Percentiles rank a stretch among this genome's conserved stretches.
phyloP scores from a whole-genome alignment of 805 yeast genomes.

The Jamesozyma gamospora region DNA sequence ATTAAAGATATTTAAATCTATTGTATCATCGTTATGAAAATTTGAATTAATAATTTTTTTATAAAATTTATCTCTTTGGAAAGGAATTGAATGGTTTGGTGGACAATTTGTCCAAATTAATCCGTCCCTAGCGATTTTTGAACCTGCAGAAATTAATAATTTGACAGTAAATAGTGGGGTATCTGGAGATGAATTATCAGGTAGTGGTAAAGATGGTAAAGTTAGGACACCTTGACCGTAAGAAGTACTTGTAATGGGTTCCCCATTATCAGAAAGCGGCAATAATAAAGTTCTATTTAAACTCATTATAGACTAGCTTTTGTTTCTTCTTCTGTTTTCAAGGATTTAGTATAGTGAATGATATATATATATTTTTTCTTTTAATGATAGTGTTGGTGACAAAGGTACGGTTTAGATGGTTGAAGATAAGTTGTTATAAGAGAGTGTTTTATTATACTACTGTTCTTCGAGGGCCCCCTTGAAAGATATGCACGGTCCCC shows the following conservation, averaged over 20 bases:
- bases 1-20: slow-evolving; percentile 49
- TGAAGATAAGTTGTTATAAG: too few species aligned
- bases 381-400: too few species aligned
- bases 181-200: slow-evolving; percentile 29
- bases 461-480: too few species aligned
- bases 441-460: too few species aligned
- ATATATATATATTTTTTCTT: too few species aligned
- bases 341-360: too few species aligned
- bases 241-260: slow-evolving; percentile 24
- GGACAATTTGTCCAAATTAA: slow-evolving; percentile 69
- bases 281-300: slow-evolving; percentile 28
- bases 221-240: slow-evolving; percentile 32
- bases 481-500: too few species aligned
- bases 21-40: slow-evolving; percentile 51
- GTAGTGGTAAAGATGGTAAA: slow-evolving; percentile 32
- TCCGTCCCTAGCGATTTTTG: slow-evolving; percentile 63
- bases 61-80: slow-evolving; percentile 48
- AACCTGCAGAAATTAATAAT: slow-evolving; percentile 64
- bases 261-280: slow-evolving; percentile 29
- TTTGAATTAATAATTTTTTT: slow-evolving; percentile 42
- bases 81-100: slow-evolving; percentile 31
- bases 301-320: not conserved
- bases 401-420: too few species aligned
- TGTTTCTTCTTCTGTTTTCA: too few species aligned
- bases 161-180: slow-evolving; percentile 42